These are phyloP conservation scores for Mycena venus DNA, from an alignment of 768 basidiomycete genomes.

Conservation along the genomic window DNA sequence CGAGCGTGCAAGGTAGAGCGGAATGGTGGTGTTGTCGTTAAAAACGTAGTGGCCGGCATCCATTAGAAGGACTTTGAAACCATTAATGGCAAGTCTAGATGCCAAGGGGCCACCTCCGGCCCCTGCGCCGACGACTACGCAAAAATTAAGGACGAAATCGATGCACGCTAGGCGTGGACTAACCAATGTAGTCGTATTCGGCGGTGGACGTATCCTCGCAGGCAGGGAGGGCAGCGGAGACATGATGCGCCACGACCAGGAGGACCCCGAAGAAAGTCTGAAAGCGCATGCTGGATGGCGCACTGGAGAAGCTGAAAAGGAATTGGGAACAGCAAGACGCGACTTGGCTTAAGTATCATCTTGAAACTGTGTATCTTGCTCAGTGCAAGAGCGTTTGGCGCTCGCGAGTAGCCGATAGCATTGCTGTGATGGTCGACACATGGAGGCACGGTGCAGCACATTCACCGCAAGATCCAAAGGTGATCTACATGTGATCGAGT, in stretches of 20 bases:
- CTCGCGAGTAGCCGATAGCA: too few species aligned
- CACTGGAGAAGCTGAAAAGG: not conserved
- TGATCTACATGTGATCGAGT: too few species aligned
- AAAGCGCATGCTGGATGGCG: not conserved
- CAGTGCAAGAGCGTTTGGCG: too few species aligned
- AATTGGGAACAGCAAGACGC: not conserved
- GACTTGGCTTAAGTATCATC: not conserved
- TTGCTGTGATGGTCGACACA: too few species aligned
- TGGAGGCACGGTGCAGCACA: too few species aligned
- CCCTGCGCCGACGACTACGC: conserved; percentile 21
- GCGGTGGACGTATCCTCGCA: conserved; percentile 12
- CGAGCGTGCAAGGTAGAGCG: conserved; percentile 19
- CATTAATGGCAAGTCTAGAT: conserved; percentile 19
- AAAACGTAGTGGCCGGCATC: conserved; percentile 26
- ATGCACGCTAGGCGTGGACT: not conserved
- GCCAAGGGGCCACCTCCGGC: conserved; percentile 28
- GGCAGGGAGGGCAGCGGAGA: conserved; percentile 3
- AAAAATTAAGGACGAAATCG: not conserved
- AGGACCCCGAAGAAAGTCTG: not conserved
- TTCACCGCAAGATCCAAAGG: too few species aligned
- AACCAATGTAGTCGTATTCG: conserved; percentile 28
- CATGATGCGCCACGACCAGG: not conserved
- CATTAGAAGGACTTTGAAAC: conserved; percentile 21
- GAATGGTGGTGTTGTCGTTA: conserved; percentile 27
- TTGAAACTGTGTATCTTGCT: too few species aligned